Evolutionary conservation across 2,329 filamentous ascomycete genomes (phyloP), one percentile per base, ranked within the genome.

Genomic region (Clonostachys byssicola): DNA sequence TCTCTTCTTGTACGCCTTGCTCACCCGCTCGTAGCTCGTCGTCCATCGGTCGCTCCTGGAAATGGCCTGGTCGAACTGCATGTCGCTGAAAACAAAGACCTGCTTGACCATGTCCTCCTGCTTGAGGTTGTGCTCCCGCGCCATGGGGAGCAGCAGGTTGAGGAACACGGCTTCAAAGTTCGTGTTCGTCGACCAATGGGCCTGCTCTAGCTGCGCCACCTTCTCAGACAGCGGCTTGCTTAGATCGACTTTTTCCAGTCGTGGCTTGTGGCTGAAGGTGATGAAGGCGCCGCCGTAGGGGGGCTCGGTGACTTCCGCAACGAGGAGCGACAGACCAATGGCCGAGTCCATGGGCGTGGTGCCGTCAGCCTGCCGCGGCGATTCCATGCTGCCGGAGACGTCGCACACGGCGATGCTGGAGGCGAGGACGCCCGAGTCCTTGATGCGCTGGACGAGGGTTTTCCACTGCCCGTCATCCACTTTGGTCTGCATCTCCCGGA

Each of bases 101-200:
- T 75, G 73, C 62, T 81, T 81, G 14, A 83, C 71, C 78, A 84
- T 83, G 38, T 83, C 72, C 46, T 80, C 75, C 38, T 67, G 71
- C 51, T 64, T 69, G 34, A 83, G 54, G 12, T 75, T 68, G 51
- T 80, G 67, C 42, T 66, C 41, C 8, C 74, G 45, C 0, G 80
- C 79, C 66, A 79, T 71, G 3, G 77, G 77, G 1, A 83, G 70
- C 42, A 83, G 72, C 2, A 81, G 61, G 0, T 68, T 45, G 45
- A 73, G 68, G 48, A 84, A 83, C 5, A 81, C 78, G 18, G 73
- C 67, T 6, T 71, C 66, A 47, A 83, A 77, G 52, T 83, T 58
- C 2, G 79, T 83, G 51, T 58, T 74, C 54, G 61, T 60, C 6
- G 60, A 63, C 73, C 72, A 80, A 0, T 53, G 1, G 0, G 63